A percentile compares a stretch with the other conserved stretches of the same genome.
These are phyloP conservation scores for Aeminium ludgeri DNA, from an alignment of 495 filamentous ascomycete genomes.

Conservation along the genomic window DNA sequence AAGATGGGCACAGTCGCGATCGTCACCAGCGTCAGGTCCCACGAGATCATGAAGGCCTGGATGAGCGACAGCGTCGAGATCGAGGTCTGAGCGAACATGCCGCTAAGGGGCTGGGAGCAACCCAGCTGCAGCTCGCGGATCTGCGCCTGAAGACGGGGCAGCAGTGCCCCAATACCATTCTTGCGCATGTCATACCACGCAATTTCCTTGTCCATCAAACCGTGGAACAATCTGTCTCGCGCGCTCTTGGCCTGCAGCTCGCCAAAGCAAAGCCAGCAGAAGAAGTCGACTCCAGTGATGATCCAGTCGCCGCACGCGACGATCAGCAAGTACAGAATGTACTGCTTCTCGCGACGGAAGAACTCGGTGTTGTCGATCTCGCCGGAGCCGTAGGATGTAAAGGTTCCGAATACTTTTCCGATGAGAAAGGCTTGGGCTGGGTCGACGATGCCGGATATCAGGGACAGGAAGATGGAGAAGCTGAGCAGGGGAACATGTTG, in stretches of 20 bases:
- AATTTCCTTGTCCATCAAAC: conserved; percentile 53
- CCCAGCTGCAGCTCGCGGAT: conserved; percentile 68
- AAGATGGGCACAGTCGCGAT: conserved; percentile 58
- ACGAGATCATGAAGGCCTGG: conserved; percentile 62
- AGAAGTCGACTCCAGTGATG: conserved; percentile 45
- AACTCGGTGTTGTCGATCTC: conserved; percentile 33
- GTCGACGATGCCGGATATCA: conserved; percentile 43
- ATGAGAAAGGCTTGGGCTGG: conserved; percentile 54
- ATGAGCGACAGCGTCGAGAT: conserved; percentile 44
- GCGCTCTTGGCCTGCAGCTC: conserved; percentile 59
- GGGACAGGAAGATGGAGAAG: conserved; percentile 35
- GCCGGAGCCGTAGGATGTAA: conserved; percentile 48
- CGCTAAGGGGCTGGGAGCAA: conserved; percentile 61
- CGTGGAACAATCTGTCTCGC: conserved; percentile 46
- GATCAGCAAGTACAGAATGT: conserved; percentile 39
- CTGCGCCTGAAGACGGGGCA: conserved; percentile 57
- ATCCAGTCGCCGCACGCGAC: conserved; percentile 50
- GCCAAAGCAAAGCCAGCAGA: conserved; percentile 55
- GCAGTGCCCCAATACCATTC: conserved; percentile 54
- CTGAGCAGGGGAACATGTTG: conserved; percentile 40
- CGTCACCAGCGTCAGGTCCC: conserved; percentile 72
- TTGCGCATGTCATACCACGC: conserved; percentile 65
- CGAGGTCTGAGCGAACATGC: conserved; percentile 42
- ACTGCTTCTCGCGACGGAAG: conserved; percentile 36
- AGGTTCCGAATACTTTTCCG: conserved; percentile 57